Evolutionary conservation across 768 basidiomycete genomes (phyloP).

Genomic region (Russula griseocarnosa): DNA sequence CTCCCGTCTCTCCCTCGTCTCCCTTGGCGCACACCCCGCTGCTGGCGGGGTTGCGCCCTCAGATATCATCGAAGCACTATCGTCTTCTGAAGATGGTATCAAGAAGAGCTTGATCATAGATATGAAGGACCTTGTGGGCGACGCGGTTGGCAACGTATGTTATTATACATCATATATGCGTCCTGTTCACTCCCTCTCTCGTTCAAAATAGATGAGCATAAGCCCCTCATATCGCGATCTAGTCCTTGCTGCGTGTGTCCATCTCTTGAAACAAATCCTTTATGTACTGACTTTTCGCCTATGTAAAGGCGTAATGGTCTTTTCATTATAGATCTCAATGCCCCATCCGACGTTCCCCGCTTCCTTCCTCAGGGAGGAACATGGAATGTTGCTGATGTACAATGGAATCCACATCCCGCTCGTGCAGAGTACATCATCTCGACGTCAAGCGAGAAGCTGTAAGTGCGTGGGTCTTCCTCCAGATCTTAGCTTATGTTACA

Average conservation of each 20-base stretch:
- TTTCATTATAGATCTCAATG: constrained; percentile 91
- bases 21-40: not conserved
- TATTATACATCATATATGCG: constrained; percentile 39
- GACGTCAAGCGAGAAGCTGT: constrained; percentile 87
- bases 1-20: constrained; percentile 1
- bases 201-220: constrained; percentile 70
- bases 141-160: constrained; percentile 79
- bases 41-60: not conserved
- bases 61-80: constrained; percentile 25
- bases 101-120: constrained; percentile 67
- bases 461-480: constrained; percentile 30
- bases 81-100: constrained; percentile 50
- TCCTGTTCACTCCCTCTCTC: not conserved
- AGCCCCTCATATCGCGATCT: constrained; percentile 85
- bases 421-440: constrained; percentile 80
- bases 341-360: constrained; percentile 80
- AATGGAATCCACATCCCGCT: constrained; percentile 83
- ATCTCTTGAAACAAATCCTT: not conserved
- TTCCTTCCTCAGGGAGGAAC: constrained; percentile 95
- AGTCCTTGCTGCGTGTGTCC: constrained; percentile 77
- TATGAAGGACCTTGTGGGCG: constrained; percentile 74
- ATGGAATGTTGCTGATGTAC: constrained; percentile 92
- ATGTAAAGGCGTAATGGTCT: constrained; percentile 70
- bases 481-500: not conserved
- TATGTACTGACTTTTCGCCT: not conserved